phyloP scores from a whole-genome alignment of 1,284 basidiomycete genomes.

The Puccinia novopanici region DNA sequence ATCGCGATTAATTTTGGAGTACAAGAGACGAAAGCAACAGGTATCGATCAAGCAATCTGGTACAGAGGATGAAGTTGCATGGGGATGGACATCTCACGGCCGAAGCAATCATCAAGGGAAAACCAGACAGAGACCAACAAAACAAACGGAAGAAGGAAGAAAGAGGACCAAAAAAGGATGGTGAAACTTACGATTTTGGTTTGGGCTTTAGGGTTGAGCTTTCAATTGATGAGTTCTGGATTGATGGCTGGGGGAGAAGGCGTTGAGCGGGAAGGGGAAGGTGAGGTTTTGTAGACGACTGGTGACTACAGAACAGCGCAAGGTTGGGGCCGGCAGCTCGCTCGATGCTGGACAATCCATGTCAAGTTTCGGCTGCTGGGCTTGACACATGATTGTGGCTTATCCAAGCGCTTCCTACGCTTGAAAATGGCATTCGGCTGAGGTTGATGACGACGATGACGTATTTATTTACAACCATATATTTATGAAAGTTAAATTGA shows the following conservation, averaged over 20 bases:
- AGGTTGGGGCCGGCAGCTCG: no score
- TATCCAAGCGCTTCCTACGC: not conserved
- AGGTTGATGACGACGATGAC: not conserved
- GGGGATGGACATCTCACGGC: no score
- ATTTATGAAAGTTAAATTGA: not conserved
- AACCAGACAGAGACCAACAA: no score
- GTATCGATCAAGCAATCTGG: no score
- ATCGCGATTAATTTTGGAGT: no score
- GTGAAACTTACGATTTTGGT: slow-evolving; percentile 8
- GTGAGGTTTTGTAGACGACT: slow-evolving; percentile 7
- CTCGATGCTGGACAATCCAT: no score
- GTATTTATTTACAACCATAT: not conserved
- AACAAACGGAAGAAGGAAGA: no score
- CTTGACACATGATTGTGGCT: not conserved
- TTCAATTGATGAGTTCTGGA: not conserved
- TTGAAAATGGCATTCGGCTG: not conserved
- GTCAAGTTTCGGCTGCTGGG: no score
- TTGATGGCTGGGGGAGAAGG: not conserved
- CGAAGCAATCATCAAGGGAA: no score
- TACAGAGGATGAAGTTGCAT: no score
- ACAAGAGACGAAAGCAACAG: no score
- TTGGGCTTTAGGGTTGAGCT: not conserved
- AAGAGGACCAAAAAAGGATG: not conserved
- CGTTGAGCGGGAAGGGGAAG: not conserved
- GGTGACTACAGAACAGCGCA: no score